phyloP scores from a whole-genome alignment of 495 filamentous ascomycete species.

The Penicillium fimorum region DNA sequence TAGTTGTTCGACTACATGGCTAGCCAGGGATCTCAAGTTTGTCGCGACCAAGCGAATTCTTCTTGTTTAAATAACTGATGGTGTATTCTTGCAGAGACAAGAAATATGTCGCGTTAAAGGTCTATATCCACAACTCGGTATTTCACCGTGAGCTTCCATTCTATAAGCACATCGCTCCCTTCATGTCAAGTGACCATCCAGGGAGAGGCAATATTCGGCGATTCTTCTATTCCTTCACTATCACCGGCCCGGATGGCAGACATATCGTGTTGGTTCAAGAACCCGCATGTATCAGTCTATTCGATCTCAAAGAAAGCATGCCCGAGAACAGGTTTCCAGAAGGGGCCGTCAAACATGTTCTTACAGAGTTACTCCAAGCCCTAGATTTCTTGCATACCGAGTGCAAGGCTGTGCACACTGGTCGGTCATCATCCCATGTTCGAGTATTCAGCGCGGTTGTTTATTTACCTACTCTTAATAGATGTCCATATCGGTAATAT shows the following conservation, averaged over 20 bases:
- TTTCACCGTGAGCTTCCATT: constrained; percentile 35
- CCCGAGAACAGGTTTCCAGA: constrained; percentile 20
- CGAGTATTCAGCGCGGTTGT: neutral
- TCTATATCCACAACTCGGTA: constrained; percentile 31
- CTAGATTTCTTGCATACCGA: constrained; percentile 46
- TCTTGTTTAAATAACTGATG: constrained; percentile 3
- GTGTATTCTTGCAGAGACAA: constrained; percentile 18
- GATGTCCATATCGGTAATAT: constrained; percentile 33
- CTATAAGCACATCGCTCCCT: constrained; percentile 31
- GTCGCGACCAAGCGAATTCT: constrained; percentile 4
- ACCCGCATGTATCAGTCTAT: constrained; percentile 40
- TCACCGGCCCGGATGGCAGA: constrained; percentile 38
- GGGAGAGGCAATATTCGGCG: constrained; percentile 27
- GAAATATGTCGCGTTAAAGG: constrained; percentile 41
- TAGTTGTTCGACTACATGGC: constrained; percentile 51
- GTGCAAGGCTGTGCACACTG: constrained; percentile 45
- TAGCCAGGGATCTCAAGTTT: constrained; percentile 47
- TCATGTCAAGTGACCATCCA: constrained; percentile 28
- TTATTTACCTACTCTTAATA: constrained; percentile 24
- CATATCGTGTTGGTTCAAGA: constrained; percentile 47
- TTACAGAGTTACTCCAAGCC: constrained; percentile 26
- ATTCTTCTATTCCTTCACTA: constrained; percentile 38
- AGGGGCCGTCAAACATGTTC: constrained; percentile 14
- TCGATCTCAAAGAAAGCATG: constrained; percentile 21
- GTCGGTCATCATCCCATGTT: constrained; percentile 19